A percentile compares a stretch with the other conserved stretches of the same genome.
These are phyloP conservation scores for Pythium folliculosum DNA, from an alignment of 352 stramenopile genomes.

Conservation along the genomic window DNA sequence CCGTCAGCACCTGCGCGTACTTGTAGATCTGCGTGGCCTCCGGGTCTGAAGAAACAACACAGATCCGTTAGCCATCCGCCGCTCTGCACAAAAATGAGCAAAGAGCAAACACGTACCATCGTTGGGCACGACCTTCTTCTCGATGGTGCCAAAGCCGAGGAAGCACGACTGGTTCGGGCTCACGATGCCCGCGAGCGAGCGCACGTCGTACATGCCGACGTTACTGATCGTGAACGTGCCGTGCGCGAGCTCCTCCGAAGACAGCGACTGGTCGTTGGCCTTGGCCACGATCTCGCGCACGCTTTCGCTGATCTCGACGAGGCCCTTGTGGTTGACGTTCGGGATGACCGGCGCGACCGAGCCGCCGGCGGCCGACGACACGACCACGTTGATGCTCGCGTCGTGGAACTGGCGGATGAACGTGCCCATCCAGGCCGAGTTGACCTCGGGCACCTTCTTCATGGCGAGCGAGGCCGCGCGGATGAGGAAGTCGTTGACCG, in stretches of 20 bases:
- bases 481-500: conserved; percentile 99
- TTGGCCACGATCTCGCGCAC: conserved; percentile 70
- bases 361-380: conserved; percentile 62
- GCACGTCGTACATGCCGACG: conserved; percentile 96
- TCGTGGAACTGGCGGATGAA: conserved; percentile 96
- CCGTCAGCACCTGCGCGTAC: conserved; percentile 92
- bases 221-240: conserved; percentile 98
- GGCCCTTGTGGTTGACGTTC: conserved; percentile 86
- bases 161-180: conserved; percentile 91
- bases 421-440: conserved; percentile 84
- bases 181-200: conserved; percentile 94
- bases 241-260: conserved; percentile 57
- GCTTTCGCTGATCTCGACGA: conserved; percentile 90
- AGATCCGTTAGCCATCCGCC: conserved; percentile 25
- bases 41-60: conserved; percentile 40
- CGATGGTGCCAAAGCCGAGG: conserved; percentile 93
- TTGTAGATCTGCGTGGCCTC: conserved; percentile 86
- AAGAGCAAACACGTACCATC: conserved; percentile 37
- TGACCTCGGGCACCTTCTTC: conserved; percentile 94
- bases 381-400: conserved; percentile 93
- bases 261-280: conserved; percentile 43
- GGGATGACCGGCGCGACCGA: conserved; percentile 98
- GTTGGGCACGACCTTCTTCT: conserved; percentile 95
- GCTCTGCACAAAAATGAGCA: not conserved
- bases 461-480: conserved; percentile 95